Evolutionary conservation across 208 protist genomes (phyloP), one percentile per base, ranked within the genome.

Genomic region (Acanthamoeba comandoni): DNA sequence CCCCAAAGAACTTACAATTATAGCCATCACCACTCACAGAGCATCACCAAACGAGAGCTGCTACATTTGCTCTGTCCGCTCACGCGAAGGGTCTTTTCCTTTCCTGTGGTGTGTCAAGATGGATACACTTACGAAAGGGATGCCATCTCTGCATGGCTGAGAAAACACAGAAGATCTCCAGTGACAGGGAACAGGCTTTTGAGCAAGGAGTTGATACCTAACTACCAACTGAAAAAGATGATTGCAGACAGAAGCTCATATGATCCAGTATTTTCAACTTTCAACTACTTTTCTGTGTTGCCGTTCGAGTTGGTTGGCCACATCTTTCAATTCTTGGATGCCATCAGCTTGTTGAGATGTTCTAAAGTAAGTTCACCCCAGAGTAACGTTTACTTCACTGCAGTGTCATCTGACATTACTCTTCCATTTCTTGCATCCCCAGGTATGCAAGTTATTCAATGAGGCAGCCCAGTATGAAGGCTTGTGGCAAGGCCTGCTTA

Each of bases 101-200:
- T 62, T 35, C 71, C 71, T 4, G 71, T 82, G n/a, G 26, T 82
- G 29, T 52, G 48, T 26, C 29, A 24, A 2, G 71, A 82, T 13
- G 71, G 71, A 2, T 52, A 82, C 24, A 82, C 71, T 17, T 82
- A 82, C 71, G 71, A 82, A 57, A 43, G 71, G 51, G 13, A 53
- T 24, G 71, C 71, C 51, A 82, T 82, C 71, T 19, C 12, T 24
- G 49, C 43, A 12, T 82, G 31, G n/a, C 48, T 82, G 0, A 31
- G 31, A 13, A 9, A 9, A 1, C 43, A 82, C 71, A 24, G 31
- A 8, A 22, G 71, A 57, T 82, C 71, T 22, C 71, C 71, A 24
- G 22, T 82, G 35, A 35, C 35, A 79, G 70, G 70, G 13, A 19
- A 79, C 19, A 52, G 22, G 15, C 22, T 82, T 17, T 22, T 19